Evolutionary conservation across 78 protist species (phyloP), one percentile per base, ranked within the genome.

Genomic region (Mantamonas sphyraenae): DNA sequence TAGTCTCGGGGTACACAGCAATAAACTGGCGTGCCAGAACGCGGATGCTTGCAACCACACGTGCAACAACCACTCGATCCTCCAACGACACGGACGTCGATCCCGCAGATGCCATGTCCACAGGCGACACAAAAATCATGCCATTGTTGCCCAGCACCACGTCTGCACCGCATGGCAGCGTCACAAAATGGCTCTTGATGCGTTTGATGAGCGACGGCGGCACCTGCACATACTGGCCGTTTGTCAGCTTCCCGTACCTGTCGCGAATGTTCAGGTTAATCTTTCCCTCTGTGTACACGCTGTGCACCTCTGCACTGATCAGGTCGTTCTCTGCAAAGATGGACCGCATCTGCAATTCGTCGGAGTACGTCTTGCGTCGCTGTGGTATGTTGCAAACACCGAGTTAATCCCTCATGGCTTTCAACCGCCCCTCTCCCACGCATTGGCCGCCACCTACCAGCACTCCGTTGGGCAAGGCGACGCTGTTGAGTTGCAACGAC

Each of bases 401-500:
- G n/a, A n/a, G n/a, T n/a, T n/a, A n/a, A n/a, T n/a, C n/a, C n/a
- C n/a, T n/a, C n/a, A n/a, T n/a, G n/a, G n/a, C n/a, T n/a, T n/a
- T n/a, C n/a, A n/a, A n/a, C n/a, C n/a, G n/a, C n/a, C n/a, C n/a
- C n/a, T n/a, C n/a, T n/a, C n/a, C n/a, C n/a, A n/a, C n/a, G n/a
- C n/a, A n/a, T n/a, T n/a, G n/a, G n/a, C n/a, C n/a, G n/a, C n/a
- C n/a, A n/a, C n/a, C 19, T 40, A 58, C 78, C 38, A 64, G 82
- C n/a, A 79, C 83, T 8, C 94, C 94, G 39, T 90, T 92, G 0
- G 96, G 96, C n/a, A 90, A 24, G 58, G 84, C 87, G 51, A 92
- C 77, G 12, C 86, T 73, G 7, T 88, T 75, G 38, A 92, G 65
- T 53, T 63, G 65, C 59, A 92, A 68, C 0, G 64, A 47, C 24